phyloP scores from a whole-genome alignment of 2,329 filamentous ascomycete genomes.

The Parastagonospora avenae region DNA sequence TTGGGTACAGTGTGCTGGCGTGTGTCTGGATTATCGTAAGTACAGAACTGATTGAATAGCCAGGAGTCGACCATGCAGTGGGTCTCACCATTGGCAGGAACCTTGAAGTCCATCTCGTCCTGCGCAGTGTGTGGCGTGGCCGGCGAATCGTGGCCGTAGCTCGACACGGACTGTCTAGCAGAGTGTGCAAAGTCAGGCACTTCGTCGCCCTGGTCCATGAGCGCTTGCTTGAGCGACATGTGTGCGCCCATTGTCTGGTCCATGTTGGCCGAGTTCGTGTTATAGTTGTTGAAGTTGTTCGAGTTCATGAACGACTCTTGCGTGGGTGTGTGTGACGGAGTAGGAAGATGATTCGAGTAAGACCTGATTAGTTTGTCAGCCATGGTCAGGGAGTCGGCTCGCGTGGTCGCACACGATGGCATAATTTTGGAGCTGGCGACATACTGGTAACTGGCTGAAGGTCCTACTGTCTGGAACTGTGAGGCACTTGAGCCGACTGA shows the following conservation, averaged over 20 bases:
- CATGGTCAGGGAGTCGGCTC: slow-evolving; percentile 37
- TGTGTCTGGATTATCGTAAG: slow-evolving; percentile 61
- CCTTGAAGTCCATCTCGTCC: slow-evolving; percentile 59
- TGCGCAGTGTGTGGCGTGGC: slow-evolving; percentile 64
- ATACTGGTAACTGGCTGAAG: slow-evolving; percentile 44
- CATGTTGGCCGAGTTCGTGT: slow-evolving; percentile 49
- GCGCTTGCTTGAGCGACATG: slow-evolving; percentile 63
- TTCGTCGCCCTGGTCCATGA: slow-evolving; percentile 60
- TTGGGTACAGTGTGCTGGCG: slow-evolving; percentile 63
- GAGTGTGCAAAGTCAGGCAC: slow-evolving; percentile 59
- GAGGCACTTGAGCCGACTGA: slow-evolving; percentile 46
- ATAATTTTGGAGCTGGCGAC: slow-evolving; percentile 53
- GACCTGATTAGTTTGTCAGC: slow-evolving; percentile 48
- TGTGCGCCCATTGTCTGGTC: slow-evolving; percentile 56
- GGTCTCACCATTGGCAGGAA: slow-evolving; percentile 62
- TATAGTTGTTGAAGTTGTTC: slow-evolving; percentile 54
- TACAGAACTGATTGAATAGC: slow-evolving; percentile 71
- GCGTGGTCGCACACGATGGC: slow-evolving; percentile 46
- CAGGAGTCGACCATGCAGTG: slow-evolving; percentile 48
- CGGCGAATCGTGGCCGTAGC: slow-evolving; percentile 64
- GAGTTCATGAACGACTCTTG: slow-evolving; percentile 56
- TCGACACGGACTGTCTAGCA: slow-evolving; percentile 64
- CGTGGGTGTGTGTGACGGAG: slow-evolving; percentile 60
- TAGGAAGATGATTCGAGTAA: slow-evolving; percentile 59
- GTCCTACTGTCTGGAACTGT: slow-evolving; percentile 39